A percentile compares a stretch with the other conserved stretches of the same genome.
These are phyloP conservation scores for Fusarium dlaminii DNA, from an alignment of 2,329 filamentous ascomycete genomes.

Conservation along the genomic window DNA sequence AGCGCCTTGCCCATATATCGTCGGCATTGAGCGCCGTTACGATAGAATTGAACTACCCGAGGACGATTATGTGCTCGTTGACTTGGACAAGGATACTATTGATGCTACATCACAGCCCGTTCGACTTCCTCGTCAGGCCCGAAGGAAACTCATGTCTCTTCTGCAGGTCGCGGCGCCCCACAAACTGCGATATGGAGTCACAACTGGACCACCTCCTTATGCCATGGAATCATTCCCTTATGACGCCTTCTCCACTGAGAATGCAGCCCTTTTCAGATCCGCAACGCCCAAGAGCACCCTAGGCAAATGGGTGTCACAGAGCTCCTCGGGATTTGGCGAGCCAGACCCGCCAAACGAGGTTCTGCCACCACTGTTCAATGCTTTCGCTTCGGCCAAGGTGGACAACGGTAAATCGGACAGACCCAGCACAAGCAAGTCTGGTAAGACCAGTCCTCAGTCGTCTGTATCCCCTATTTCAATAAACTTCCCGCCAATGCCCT, in stretches of 20 bases:
- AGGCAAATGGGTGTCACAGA: slow-evolving; percentile 87
- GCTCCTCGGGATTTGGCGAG: slow-evolving; percentile 86
- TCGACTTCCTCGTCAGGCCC: slow-evolving; percentile 84
- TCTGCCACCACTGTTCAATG: slow-evolving; percentile 84
- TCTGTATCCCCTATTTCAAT: slow-evolving; percentile 80
- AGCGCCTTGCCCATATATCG: slow-evolving; percentile 95
- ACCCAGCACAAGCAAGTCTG: slow-evolving; percentile 77
- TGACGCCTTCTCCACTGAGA: slow-evolving; percentile 90
- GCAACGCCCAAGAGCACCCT: slow-evolving; percentile 76
- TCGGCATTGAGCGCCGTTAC: slow-evolving; percentile 93
- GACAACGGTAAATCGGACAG: slow-evolving; percentile 75
- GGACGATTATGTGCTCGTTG: slow-evolving; percentile 94
- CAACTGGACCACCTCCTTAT: slow-evolving; percentile 89
- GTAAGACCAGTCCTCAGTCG: slow-evolving; percentile 68
- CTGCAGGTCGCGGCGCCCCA: slow-evolving; percentile 92
- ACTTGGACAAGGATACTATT: slow-evolving; percentile 90
- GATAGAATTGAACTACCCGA: slow-evolving; percentile 87
- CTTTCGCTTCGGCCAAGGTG: slow-evolving; percentile 80
- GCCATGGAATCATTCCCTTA: slow-evolving; percentile 92
- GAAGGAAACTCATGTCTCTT: slow-evolving; percentile 87
- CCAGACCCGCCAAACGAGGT: slow-evolving; percentile 61
- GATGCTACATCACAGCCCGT: slow-evolving; percentile 83
- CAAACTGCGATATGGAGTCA: slow-evolving; percentile 85
- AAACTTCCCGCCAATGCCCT: slow-evolving; percentile 79
- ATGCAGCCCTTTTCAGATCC: slow-evolving; percentile 79